Conservation (phyloP, 1,284 basidiomycete genomes). For the Ceratobasidium sp. region DNA sequence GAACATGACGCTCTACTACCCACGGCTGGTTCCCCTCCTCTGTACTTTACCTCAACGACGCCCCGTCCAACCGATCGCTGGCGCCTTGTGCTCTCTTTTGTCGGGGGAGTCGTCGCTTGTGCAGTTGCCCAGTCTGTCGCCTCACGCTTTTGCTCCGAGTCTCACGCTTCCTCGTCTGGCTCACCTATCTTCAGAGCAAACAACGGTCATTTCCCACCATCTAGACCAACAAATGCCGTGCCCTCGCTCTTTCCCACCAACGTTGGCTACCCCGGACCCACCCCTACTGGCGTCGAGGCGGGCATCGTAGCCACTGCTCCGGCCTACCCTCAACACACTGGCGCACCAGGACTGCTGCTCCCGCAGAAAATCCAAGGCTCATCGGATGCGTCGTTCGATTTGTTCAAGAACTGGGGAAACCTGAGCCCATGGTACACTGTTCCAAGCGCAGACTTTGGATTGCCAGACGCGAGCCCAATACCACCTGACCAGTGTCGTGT, state of each 20-base stretch:
- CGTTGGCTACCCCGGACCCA: slow-evolving; percentile 81
- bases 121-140: slow-evolving; percentile 21
- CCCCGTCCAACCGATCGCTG: background rate
- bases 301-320: slow-evolving; percentile 81
- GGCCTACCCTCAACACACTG: slow-evolving; percentile 74
- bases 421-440: slow-evolving; percentile 55
- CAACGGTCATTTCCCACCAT: slow-evolving; percentile 62
- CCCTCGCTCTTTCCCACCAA: slow-evolving; percentile 75
- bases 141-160: slow-evolving; percentile 21
- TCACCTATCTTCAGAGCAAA: background rate
- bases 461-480: slow-evolving; percentile 49
- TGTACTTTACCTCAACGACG: background rate
- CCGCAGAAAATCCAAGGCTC: slow-evolving; percentile 45
- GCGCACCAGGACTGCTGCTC: slow-evolving; percentile 68
- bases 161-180: background rate
- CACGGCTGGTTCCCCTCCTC: background rate
- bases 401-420: slow-evolving; percentile 56
- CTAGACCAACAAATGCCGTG: slow-evolving; percentile 70
- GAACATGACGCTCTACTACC: slow-evolving; percentile 29
- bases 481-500: slow-evolving; percentile 53
- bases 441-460: slow-evolving; percentile 50
- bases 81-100: slow-evolving; percentile 26
- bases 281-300: slow-evolving; percentile 84
- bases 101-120: slow-evolving; percentile 24
- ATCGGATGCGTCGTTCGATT: slow-evolving; percentile 47